phyloP scores from a whole-genome alignment of 2,329 filamentous ascomycete species.

The Neurospora sp. region DNA sequence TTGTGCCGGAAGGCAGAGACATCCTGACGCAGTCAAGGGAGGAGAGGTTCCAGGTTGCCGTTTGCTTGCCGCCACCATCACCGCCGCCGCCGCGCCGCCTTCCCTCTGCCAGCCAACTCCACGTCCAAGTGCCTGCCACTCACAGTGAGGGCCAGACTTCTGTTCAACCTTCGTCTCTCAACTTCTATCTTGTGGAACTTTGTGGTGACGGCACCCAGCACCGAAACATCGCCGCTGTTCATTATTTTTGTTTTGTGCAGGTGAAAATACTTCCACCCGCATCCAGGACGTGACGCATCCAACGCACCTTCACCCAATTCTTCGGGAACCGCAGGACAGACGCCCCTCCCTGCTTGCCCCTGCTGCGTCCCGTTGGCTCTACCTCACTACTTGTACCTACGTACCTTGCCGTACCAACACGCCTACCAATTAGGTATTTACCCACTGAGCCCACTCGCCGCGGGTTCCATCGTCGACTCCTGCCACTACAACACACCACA shows the following conservation, averaged over 20 bases:
- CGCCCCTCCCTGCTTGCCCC: not conserved
- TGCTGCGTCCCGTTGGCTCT: not conserved
- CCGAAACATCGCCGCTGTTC: not conserved
- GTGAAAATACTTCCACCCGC: not conserved
- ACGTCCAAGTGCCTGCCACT: not conserved
- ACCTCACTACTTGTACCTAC: not conserved
- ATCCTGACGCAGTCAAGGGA: not conserved
- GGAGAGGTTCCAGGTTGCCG: not conserved
- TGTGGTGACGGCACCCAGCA: not conserved
- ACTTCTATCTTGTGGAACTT: not conserved
- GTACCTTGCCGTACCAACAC: not conserved
- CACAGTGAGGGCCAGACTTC: not conserved
- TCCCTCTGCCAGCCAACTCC: not conserved
- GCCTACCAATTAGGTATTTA: not conserved
- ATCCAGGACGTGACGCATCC: not conserved
- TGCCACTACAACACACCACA: not conserved
- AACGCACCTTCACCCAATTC: not conserved
- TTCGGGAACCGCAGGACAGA: not conserved
- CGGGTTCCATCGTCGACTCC: not conserved
- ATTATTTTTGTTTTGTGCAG: not conserved
- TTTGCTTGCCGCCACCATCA: not conserved
- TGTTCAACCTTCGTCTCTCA: not conserved
- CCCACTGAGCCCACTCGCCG: not conserved
- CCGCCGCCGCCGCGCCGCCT: not conserved
- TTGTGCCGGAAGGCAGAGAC: not conserved